These are phyloP conservation scores for Tylopilus sp. DNA, from an alignment of 1,284 basidiomycete species.

Conservation along the genomic window DNA sequence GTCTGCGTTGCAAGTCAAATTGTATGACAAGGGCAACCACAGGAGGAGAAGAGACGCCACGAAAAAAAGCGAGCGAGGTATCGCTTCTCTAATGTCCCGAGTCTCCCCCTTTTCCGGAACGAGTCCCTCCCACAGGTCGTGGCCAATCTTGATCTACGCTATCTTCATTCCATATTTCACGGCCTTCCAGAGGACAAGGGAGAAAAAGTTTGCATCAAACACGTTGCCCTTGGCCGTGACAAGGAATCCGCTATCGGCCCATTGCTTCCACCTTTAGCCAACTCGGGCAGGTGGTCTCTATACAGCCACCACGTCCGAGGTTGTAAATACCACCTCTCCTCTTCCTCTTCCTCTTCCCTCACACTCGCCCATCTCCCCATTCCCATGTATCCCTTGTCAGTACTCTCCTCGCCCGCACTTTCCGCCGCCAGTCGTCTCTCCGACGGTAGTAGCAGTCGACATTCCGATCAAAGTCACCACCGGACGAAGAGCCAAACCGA, in stretches of 20 bases:
- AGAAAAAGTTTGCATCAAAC: slow-evolving; percentile 28
- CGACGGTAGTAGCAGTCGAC: slow-evolving; percentile 33
- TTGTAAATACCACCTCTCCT: slow-evolving; percentile 27
- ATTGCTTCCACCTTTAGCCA: slow-evolving; percentile 22
- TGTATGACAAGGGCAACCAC: no score
- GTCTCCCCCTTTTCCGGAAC: not conserved
- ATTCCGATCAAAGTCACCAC: slow-evolving; percentile 32
- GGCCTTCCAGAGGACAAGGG: slow-evolving; percentile 23
- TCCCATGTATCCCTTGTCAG: slow-evolving; percentile 28
- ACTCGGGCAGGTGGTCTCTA: slow-evolving; percentile 29
- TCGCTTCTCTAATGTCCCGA: slow-evolving; percentile 23
- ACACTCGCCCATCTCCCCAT: slow-evolving; percentile 4
- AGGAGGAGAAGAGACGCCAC: slow-evolving; percentile 3
- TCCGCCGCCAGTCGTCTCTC: slow-evolving; percentile 34
- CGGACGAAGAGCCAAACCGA: slow-evolving; percentile 40
- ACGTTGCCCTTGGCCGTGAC: slow-evolving; percentile 31
- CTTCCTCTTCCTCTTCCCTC: slow-evolving; percentile 8
- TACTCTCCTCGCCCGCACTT: slow-evolving; percentile 31
- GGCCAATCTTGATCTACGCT: slow-evolving; percentile 33
- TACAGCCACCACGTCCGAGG: slow-evolving; percentile 34
- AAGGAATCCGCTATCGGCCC: slow-evolving; percentile 31
- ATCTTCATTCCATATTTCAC: slow-evolving; percentile 29
- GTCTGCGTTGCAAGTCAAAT: slow-evolving; percentile 14
- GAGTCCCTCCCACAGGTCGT: slow-evolving; percentile 19
- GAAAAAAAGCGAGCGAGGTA: not conserved